phyloP scores from a whole-genome alignment of 441 rosid species.

The Syzygium syzygioides region DNA sequence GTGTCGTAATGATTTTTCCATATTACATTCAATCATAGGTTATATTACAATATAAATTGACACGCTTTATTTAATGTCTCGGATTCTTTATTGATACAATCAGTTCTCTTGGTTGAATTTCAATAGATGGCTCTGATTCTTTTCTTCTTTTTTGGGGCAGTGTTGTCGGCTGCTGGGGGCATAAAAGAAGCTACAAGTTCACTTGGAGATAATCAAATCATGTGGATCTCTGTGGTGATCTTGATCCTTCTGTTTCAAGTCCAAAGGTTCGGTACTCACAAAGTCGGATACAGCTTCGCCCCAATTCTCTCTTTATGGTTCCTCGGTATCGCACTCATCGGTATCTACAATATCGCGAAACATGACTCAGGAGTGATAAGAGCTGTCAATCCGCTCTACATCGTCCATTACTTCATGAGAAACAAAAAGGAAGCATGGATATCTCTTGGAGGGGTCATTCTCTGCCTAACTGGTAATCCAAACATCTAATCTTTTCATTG shows the following conservation, averaged over 20 bases:
- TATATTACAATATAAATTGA: neutral
- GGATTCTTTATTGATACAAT: neutral
- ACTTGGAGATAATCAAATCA: neutral
- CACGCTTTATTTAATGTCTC: neutral
- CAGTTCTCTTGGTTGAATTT: neutral
- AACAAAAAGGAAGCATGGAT: neutral
- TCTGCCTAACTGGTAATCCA: neutral
- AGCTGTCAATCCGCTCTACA: neutral
- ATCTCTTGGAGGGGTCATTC: neutral
- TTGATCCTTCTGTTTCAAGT: conserved; percentile 21
- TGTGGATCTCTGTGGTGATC: conserved; percentile 13
- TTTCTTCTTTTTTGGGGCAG: conserved; percentile 11
- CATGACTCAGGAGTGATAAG: neutral
- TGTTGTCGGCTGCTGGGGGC: conserved; percentile 29
- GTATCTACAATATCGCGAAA: neutral
- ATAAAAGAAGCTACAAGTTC: conserved; percentile 17
- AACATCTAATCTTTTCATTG: neutral
- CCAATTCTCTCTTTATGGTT: conserved; percentile 12
- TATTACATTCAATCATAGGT: neutral
- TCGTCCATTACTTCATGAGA: neutral
- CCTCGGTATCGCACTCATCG: neutral
- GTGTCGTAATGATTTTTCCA: neutral
- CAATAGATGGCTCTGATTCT: neutral
- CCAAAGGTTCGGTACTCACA: conserved; percentile 27
- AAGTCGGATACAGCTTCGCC: conserved; percentile 28